Percentiles rank a stretch among this genome's conserved stretches.
phyloP scores from a whole-genome alignment of 2,329 filamentous ascomycete species.

The Phyllosticta capitalensis region DNA sequence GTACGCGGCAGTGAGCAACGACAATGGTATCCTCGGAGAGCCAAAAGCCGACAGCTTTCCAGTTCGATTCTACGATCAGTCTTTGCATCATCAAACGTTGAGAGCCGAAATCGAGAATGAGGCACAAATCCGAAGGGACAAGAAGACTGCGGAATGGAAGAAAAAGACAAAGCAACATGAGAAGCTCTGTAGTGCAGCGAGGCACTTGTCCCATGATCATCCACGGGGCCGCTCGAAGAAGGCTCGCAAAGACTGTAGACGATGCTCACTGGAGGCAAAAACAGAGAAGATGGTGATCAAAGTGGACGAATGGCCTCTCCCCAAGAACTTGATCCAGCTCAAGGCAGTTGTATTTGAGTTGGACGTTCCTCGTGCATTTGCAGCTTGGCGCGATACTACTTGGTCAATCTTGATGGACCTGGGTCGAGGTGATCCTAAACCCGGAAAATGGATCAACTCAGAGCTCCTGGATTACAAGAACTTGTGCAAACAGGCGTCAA shows the following conservation, averaged over 20 bases:
- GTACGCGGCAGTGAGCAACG: conserved; percentile 9
- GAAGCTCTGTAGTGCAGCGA: neutral
- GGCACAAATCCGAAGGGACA: conserved; percentile 21
- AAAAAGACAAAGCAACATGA: conserved; percentile 13
- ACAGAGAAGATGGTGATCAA: neutral
- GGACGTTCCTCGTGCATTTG: conserved; percentile 1
- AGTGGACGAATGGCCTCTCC: conserved; percentile 52
- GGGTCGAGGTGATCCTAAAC: neutral
- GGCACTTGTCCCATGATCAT: neutral
- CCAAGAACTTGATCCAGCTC: conserved; percentile 20
- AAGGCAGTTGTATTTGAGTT: conserved; percentile 45
- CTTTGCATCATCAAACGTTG: conserved; percentile 29
- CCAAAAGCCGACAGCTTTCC: conserved; percentile 27
- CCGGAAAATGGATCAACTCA: neutral
- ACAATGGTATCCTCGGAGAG: conserved; percentile 22
- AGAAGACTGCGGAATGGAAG: conserved; percentile 19
- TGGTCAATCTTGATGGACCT: conserved; percentile 1
- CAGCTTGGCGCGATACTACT: conserved; percentile 7
- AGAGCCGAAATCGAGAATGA: conserved; percentile 28
- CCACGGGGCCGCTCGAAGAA: too few relatives aligned
- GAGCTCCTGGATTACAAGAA: neutral
- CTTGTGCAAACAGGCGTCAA: neutral
- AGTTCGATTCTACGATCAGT: conserved; percentile 41
- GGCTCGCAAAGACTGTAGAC: neutral
- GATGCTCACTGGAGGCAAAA: neutral